phyloP scores from a whole-genome alignment of 1,284 basidiomycete species.

The Fomitopsis palustris region DNA sequence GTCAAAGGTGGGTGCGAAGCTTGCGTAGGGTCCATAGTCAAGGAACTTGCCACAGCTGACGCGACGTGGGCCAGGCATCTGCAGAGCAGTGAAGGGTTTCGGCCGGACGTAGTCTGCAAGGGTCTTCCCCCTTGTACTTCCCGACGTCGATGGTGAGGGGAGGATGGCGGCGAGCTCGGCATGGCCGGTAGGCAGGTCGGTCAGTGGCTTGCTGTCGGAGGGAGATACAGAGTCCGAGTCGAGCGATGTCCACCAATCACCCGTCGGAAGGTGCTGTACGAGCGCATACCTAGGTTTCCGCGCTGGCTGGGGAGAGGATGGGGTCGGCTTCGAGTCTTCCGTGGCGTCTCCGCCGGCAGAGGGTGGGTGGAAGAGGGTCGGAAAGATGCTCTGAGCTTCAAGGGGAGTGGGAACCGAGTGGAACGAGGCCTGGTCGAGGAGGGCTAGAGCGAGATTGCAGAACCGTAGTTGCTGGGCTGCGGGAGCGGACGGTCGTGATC shows the following conservation, averaged over 20 bases:
- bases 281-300: conserved; percentile 60
- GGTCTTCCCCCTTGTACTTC: conserved; percentile 30
- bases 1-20: conserved; percentile 75
- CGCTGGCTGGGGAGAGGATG: conserved; percentile 17
- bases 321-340: conserved; percentile 16
- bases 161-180: conserved; percentile 73
- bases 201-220: conserved; percentile 38
- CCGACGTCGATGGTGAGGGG: conserved; percentile 48
- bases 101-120: conserved; percentile 32
- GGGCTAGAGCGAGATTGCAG: conserved; percentile 65
- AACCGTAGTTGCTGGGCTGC: conserved; percentile 69
- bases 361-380: conserved; percentile 20
- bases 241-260: conserved; percentile 77
- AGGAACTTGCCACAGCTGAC: conserved; percentile 64
- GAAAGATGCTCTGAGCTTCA: conserved; percentile 42
- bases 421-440: conserved; percentile 66
- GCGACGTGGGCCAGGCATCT: conserved; percentile 44
- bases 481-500: conserved; percentile 54
- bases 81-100: conserved; percentile 29
- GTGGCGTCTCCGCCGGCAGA: conserved; percentile 25
- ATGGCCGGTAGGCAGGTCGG: conserved; percentile 53
- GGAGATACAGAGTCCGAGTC: conserved; percentile 40
- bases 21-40: conserved; percentile 70
- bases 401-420: conserved; percentile 43
- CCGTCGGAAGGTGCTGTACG: conserved; percentile 69